Evolutionary conservation across 2,329 filamentous ascomycete species (phyloP), one percentile per base, ranked within the genome.

Genomic region (Microsporum canis): DNA sequence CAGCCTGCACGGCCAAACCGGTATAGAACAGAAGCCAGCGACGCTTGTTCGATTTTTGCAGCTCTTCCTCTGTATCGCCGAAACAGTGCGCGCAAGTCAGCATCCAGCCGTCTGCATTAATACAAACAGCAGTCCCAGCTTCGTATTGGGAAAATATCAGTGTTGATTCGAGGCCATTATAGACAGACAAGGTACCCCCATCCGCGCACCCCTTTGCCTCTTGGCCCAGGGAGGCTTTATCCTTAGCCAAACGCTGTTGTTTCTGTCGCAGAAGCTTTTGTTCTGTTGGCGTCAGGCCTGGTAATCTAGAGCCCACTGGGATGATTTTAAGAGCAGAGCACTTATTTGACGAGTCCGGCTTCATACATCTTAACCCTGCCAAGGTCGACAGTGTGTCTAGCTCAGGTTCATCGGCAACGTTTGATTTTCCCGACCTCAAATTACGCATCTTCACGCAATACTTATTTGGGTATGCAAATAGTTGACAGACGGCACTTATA

Each of bases 51-150:
- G 29, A 34, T 5, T 23, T 49, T 58, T 73, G 67, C 1, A 75
- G 70, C 6, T 77, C 74, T 1, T 70, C 66, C 3, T 64, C 63
- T 0, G 67, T 69, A 56, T 81, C 79, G 1, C 76, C 78, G 17
- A 81, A 69, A 64, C 80, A 82, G 62, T 82, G 80, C 0, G 80
- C 72, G 66, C 79, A 82, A 1, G 78, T 81, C 23, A 82, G 68
- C 3, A 81, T 65, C 45, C 80, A 69, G 3, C 80, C 79, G 2
- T 67, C 60, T 0, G 72, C 64, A 0, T 75, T 73, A 38, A 82
- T 76, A 63, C 78, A 81, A 1, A 82, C 73, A 0, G 79, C 80
- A 1, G 79, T 81, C 3, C 79, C 78, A 3, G 79, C 79, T 63
- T 79, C 75, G 31, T 77, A 68, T 62, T 79, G 77, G 0, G 77